Evolutionary conservation across 208 protist genomes (phyloP).

Genomic region (Eutreptiella sp.): DNA sequence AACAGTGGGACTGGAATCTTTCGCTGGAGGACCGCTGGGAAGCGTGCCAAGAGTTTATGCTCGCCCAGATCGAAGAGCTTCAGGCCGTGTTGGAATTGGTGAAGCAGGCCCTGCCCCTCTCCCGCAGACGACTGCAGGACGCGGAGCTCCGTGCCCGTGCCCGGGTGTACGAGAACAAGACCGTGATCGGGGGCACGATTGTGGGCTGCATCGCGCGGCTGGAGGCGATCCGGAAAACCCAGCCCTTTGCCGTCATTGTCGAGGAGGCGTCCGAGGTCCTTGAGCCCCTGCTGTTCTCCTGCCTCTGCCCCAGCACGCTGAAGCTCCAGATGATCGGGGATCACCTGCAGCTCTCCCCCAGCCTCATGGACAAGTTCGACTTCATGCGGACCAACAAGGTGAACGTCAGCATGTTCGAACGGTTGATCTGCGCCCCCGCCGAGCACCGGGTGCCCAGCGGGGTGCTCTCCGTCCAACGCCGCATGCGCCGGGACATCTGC

Average conservation of each 20-base stretch:
- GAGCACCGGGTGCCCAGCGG: neutral
- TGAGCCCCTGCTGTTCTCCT: conserved; percentile 23
- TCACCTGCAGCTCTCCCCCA: conserved; percentile 44
- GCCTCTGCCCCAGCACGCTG: conserved; percentile 10
- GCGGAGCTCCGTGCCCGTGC: too few species aligned
- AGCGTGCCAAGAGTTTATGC: too few species aligned
- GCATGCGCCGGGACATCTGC: conserved; percentile 47
- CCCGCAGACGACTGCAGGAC: too few species aligned
- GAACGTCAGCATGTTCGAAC: conserved; percentile 43
- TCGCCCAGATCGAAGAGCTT: too few species aligned
- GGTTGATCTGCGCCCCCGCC: conserved; percentile 29
- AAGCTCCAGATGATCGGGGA: conserved; percentile 43
- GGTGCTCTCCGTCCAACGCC: conserved; percentile 35
- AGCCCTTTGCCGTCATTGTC: conserved; percentile 23
- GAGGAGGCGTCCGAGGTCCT: conserved; percentile 29
- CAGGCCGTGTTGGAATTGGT: too few species aligned
- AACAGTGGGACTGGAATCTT: too few species aligned
- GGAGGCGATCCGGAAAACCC: conserved; percentile 19
- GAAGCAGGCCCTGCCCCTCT: too few species aligned
- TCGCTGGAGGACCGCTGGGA: too few species aligned
- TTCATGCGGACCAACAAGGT: conserved; percentile 6
- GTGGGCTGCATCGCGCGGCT: conserved; percentile 22
- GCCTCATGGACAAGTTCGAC: conserved; percentile 36
- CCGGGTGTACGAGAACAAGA: conserved; percentile 19
- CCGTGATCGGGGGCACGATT: conserved; percentile 20